These are phyloP conservation scores for Paecilomyces niveus DNA, from an alignment of 2,329 filamentous ascomycete genomes.

Conservation along the genomic window DNA sequence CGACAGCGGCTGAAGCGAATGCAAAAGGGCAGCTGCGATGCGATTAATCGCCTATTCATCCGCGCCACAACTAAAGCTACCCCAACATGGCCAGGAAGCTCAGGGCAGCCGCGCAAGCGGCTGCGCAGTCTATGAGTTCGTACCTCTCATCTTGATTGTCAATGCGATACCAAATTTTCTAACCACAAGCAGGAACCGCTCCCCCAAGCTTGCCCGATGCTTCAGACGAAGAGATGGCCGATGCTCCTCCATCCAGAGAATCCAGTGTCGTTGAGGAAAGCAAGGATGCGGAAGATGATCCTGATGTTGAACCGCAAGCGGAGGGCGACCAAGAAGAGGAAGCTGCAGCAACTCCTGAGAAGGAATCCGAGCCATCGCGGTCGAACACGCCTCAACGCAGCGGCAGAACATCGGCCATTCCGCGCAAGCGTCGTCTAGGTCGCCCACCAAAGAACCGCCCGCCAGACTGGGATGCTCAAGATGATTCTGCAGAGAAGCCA, in stretches of 20 bases:
- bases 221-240: conserved; percentile 41
- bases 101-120: conserved; percentile 40
- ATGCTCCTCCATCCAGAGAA: conserved; percentile 26
- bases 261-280: conserved; percentile 26
- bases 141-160: conserved; percentile 2
- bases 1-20: background rate
- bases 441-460: conserved; percentile 79
- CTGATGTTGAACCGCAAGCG: conserved; percentile 18
- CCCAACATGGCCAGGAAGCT: conserved; percentile 37
- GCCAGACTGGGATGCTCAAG: conserved; percentile 63
- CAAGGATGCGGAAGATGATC: conserved; percentile 22
- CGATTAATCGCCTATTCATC: background rate
- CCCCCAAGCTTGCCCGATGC: conserved; percentile 33
- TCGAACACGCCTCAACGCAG: conserved; percentile 48
- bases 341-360: conserved; percentile 25
- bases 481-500: conserved; percentile 42
- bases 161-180: conserved; percentile 5
- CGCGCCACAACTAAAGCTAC: background rate
- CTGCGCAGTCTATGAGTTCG: conserved; percentile 40
- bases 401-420: conserved; percentile 49
- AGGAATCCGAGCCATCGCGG: conserved; percentile 38
- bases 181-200: conserved; percentile 30
- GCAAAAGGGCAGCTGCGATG: background rate
- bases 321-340: conserved; percentile 41
- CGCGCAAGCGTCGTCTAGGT: conserved; percentile 67